Evolutionary conservation across 768 basidiomycete species (phyloP).

Genomic region (Pulveroboletus frians): DNA sequence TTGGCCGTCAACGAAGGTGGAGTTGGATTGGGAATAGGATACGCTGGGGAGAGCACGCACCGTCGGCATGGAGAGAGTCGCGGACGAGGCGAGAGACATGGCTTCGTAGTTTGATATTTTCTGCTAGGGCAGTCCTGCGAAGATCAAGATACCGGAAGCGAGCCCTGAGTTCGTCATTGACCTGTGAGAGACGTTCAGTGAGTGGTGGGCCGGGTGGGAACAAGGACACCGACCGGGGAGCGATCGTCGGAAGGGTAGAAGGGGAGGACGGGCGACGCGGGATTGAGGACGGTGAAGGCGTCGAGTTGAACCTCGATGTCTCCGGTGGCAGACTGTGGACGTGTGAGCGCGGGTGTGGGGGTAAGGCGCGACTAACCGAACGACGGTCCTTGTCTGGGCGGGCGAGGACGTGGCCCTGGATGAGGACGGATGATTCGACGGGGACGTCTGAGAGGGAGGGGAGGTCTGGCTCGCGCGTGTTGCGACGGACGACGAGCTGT

Average conservation of each 20-base stretch:
- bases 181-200: constrained; percentile 38
- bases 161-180: constrained; percentile 81
- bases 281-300: constrained; percentile 70
- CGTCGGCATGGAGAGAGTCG: constrained; percentile 64
- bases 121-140: constrained; percentile 63
- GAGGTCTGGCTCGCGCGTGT: constrained; percentile 26
- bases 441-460: constrained; percentile 56
- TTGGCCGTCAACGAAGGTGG: constrained; percentile 29
- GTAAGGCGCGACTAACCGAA: constrained; percentile 39
- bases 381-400: constrained; percentile 61
- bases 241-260: constrained; percentile 78
- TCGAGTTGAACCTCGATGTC: constrained; percentile 78
- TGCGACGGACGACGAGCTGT: constrained; percentile 68
- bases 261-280: constrained; percentile 66
- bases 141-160: constrained; percentile 88
- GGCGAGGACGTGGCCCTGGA: constrained; percentile 66
- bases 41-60: constrained; percentile 36
- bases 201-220: not conserved
- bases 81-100: constrained; percentile 77
- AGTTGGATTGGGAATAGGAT: constrained; percentile 8
- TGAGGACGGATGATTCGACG: constrained; percentile 70
- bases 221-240: constrained; percentile 54
- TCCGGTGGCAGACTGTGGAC: constrained; percentile 53
- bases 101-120: constrained; percentile 79
- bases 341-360: constrained; percentile 2